Evolutionary conservation across 2,329 filamentous ascomycete genomes (phyloP).

Genomic region (Microcyclosporella mali): DNA sequence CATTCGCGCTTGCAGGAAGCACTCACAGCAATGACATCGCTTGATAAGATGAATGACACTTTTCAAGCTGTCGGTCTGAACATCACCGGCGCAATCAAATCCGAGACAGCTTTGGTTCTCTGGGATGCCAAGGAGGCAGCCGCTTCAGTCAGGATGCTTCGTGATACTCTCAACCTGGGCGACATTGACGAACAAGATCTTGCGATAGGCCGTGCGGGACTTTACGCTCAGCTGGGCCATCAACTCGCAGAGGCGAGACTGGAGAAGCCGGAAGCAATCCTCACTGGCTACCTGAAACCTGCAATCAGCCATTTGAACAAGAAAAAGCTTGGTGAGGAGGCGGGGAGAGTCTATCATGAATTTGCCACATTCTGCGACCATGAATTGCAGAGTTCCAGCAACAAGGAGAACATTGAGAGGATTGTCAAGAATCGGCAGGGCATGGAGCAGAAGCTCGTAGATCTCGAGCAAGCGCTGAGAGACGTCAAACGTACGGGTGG

Average conservation of each 20-base stretch:
- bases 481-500: conserved; percentile 35
- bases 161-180: conserved; percentile 59
- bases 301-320: conserved; percentile 76
- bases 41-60: conserved; percentile 68
- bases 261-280: conserved; percentile 85
- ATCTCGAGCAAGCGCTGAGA: conserved; percentile 58
- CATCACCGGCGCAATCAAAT: conserved; percentile 68
- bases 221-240: conserved; percentile 81
- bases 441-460: conserved; percentile 72
- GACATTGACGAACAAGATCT: conserved; percentile 64
- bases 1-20: conserved; percentile 82
- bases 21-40: conserved; percentile 72
- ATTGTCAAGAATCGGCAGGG: conserved; percentile 71
- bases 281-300: conserved; percentile 75
- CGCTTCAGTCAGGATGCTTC: conserved; percentile 81
- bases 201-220: conserved; percentile 64
- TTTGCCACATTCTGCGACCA: conserved; percentile 94
- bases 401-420: conserved; percentile 75
- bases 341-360: conserved; percentile 85
- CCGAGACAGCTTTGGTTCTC: conserved; percentile 81
- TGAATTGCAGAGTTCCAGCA: conserved; percentile 81
- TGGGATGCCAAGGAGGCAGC: conserved; percentile 93
- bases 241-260: conserved; percentile 84
- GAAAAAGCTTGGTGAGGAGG: conserved; percentile 60
- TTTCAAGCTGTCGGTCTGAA: conserved; percentile 67